Percentiles rank a stretch among this genome's conserved stretches.
Conservation (phyloP, 2,329 filamentous ascomycete genomes). For the Penicillium fuscoglaucum region DNA sequence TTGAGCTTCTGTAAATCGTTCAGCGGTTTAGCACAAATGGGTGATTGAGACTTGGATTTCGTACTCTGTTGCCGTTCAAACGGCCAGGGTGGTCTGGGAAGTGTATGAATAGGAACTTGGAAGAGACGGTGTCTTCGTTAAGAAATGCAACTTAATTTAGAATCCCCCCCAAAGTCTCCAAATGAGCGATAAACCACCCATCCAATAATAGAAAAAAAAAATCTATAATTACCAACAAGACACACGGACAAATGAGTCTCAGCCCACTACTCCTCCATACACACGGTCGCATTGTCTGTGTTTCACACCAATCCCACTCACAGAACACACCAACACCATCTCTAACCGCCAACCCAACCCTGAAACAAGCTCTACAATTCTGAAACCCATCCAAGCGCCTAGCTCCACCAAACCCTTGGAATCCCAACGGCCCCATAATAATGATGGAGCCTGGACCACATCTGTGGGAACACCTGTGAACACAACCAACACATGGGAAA, state of each 20-base stretch:
- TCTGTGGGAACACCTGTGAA: not conserved
- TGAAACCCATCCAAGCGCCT: constrained; percentile 9
- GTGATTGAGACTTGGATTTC: not conserved
- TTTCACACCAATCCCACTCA: not conserved
- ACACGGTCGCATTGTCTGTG: not conserved
- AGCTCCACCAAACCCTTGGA: not conserved
- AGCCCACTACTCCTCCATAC: not conserved
- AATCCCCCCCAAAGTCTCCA: too few relatives aligned
- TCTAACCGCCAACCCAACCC: constrained; percentile 7
- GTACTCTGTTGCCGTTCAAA: not conserved
- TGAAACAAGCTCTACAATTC: constrained; percentile 12
- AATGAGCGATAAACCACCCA: not conserved
- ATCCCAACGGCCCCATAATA: not conserved
- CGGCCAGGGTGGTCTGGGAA: not conserved
- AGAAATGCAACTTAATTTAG: not conserved
- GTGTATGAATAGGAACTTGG: not conserved
- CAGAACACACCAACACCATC: not conserved
- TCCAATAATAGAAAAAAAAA: not conserved
- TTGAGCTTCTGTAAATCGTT: not conserved
- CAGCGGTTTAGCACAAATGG: too few relatives aligned
- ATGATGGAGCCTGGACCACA: not conserved
- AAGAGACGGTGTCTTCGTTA: too few relatives aligned
- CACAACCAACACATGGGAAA: not conserved
- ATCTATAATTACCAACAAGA: not conserved
- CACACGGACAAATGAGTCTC: not conserved